Conservation (phyloP, 1,139 yeast genomes). For the Magnusiomyces fungicola region DNA sequence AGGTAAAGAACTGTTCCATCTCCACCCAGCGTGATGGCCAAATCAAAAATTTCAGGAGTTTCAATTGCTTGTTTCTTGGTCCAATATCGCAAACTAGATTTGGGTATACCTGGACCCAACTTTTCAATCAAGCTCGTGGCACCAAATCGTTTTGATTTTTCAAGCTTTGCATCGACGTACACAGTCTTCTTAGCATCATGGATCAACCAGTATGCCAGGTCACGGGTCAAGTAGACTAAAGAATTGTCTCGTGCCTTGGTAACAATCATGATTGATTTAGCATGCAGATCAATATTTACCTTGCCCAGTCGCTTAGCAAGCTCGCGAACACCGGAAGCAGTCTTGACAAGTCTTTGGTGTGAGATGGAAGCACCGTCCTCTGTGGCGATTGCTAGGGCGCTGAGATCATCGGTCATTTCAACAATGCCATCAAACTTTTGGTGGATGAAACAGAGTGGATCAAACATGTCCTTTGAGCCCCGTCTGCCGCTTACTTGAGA, state of each 20-base stretch:
- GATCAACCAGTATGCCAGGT: conserved; percentile 70
- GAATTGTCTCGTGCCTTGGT: conserved; percentile 84
- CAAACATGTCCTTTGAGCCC: too few species aligned
- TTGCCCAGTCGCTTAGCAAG: conserved; percentile 66
- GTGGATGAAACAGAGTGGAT: conserved; percentile 18
- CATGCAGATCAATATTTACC: conserved; percentile 66
- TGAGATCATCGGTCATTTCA: conserved; percentile 20
- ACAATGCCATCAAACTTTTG: conserved; percentile 23
- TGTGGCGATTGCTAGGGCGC: conserved; percentile 19
- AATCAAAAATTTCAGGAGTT: conserved; percentile 58
- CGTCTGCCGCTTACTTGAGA: too few species aligned
- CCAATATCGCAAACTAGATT: conserved; percentile 46
- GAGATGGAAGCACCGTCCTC: conserved; percentile 17
- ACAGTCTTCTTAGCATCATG: conserved; percentile 33
- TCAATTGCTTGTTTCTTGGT: conserved; percentile 46
- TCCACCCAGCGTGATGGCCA: conserved; percentile 78
- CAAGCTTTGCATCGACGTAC: conserved; percentile 63
- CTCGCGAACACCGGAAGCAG: conserved; percentile 81
- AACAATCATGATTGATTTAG: conserved; percentile 65
- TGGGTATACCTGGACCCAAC: conserved; percentile 33
- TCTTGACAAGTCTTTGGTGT: conserved; percentile 41
- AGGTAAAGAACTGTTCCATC: conserved; percentile 86
- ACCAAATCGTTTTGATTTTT: conserved; percentile 55
- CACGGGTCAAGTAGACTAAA: conserved; percentile 63
- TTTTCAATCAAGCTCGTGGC: conserved; percentile 28